Conservation (phyloP, 2,329 filamentous ascomycete species). For the Aspergillus japonicus region DNA sequence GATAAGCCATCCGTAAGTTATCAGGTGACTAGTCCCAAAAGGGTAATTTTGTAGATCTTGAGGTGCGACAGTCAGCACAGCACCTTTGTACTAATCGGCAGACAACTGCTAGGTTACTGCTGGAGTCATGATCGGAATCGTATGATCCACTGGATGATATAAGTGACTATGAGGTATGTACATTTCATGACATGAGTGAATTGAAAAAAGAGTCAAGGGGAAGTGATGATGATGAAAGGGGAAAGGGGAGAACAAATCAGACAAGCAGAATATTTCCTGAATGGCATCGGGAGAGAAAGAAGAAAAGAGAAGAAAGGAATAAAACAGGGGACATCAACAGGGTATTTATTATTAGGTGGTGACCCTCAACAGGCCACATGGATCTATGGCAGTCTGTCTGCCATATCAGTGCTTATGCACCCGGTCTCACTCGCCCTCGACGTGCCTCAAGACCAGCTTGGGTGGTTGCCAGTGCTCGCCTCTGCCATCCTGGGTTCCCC, state of each 20-base stretch:
- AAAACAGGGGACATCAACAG: not conserved
- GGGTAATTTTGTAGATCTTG: not conserved
- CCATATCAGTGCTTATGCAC: not conserved
- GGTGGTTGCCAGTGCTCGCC: not conserved
- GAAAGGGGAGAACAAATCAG: not conserved
- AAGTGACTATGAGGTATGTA: slow-evolving; percentile 27
- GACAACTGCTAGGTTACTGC: no score
- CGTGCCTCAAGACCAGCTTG: not conserved
- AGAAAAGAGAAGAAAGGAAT: no score
- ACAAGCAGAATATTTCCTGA: not conserved
- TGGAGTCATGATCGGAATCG: no score
- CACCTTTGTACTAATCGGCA: no score
- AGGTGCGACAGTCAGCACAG: no score
- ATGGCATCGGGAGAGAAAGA: not conserved
- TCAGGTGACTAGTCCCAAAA: slow-evolving; percentile 3
- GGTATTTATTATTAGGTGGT: not conserved
- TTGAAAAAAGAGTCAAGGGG: not conserved
- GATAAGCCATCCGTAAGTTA: slow-evolving; percentile 7
- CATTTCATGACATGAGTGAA: slow-evolving; percentile 31
- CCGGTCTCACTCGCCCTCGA: not conserved
- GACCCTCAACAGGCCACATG: not conserved
- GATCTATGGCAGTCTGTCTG: not conserved
- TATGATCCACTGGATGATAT: not conserved
- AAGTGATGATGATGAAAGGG: not conserved
- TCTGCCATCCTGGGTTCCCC: not conserved